phyloP scores from a whole-genome alignment of 2,329 filamentous ascomycete genomes.

The Cladophialophora exuberans region DNA sequence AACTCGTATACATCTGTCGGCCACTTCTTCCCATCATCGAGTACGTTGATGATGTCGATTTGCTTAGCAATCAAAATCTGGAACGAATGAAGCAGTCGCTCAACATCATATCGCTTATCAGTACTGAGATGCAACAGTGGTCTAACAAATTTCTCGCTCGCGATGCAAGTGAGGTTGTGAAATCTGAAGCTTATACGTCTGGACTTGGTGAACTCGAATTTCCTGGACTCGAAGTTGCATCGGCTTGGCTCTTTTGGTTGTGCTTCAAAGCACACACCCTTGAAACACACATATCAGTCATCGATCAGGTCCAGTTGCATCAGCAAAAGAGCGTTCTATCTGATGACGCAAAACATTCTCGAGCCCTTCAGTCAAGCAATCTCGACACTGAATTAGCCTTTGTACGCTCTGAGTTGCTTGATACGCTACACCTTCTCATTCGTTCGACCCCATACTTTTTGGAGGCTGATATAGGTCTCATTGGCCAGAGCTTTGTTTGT shows the following conservation, averaged over 20 bases:
- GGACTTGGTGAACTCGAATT: not conserved
- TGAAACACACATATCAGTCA: not conserved
- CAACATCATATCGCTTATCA: not conserved
- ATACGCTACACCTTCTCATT: conserved; percentile 2
- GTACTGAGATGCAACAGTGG: not conserved
- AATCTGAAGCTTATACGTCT: not conserved
- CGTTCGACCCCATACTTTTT: conserved; percentile 6
- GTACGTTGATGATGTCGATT: not conserved
- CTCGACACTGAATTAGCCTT: not conserved
- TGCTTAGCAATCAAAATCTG: not conserved
- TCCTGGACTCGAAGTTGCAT: not conserved
- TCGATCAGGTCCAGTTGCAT: not conserved
- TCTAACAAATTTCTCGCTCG: not conserved
- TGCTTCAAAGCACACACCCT: conserved; percentile 4
- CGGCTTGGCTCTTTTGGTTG: conserved; percentile 4
- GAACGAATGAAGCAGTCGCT: not conserved
- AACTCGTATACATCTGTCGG: not conserved
- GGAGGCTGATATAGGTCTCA: not conserved
- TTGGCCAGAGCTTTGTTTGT: conserved; percentile 1
- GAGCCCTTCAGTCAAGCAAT: not conserved
- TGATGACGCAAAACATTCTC: not conserved
- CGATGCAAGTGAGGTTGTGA: not conserved
- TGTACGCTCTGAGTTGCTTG: not conserved
- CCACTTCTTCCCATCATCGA: conserved; percentile 2
- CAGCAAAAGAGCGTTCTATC: not conserved